Base-by-base conservation (phyloP, 257 asterid species). In the Nicotiana undulata region DNA sequence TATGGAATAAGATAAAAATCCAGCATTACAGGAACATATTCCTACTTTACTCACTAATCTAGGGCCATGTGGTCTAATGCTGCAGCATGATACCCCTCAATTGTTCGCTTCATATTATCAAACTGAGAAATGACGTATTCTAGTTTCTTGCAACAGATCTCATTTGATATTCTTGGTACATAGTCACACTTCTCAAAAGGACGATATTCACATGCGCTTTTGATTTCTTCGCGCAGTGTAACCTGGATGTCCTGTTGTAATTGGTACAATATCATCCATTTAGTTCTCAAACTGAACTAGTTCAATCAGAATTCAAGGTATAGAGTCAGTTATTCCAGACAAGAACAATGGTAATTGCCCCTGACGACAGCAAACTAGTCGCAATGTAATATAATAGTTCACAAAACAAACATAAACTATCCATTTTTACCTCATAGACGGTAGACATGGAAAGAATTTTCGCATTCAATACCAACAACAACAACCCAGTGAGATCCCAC, bases 131-230 rank as follows among this genome's bases (percentile, higher is more conserved):
- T 60, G 60, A 94, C 90, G 77, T 91, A 91, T 53, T 90, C 98
- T 79, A 96, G 79, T 79, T 96, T 96, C 91, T 94, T 88, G 93
- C 97, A 91, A 82, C 95, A 92, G 58, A 96, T 91, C 89, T 96
- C 99, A 26, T 91, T 96, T 4, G 97, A 88, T 88, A 87, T 85
- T 85, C 92, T 85, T 56, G 92, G 87, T 75, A 87, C 83, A 53
- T 96, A 96, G 81, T 91, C 98, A 76, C 98, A 94, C 88, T 96
- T 96, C 92, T 96, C 99, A 58, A 94, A 96, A 28, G 98, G 99
- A 9, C 98, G 97, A 81, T 92, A 91, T 56, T 89, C 97, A 18
- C 97, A 90, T 1, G 98, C 94, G 37, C 99, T 92, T 87, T 90
- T 96, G 83, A 96, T 92, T 86, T 96, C 99, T 83, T 94, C 98